Percentiles rank a stretch among this genome's conserved stretches.
Evolutionary conservation across 257 asterid genomes (phyloP).

Genomic region (Jacaranda mimosifolia): DNA sequence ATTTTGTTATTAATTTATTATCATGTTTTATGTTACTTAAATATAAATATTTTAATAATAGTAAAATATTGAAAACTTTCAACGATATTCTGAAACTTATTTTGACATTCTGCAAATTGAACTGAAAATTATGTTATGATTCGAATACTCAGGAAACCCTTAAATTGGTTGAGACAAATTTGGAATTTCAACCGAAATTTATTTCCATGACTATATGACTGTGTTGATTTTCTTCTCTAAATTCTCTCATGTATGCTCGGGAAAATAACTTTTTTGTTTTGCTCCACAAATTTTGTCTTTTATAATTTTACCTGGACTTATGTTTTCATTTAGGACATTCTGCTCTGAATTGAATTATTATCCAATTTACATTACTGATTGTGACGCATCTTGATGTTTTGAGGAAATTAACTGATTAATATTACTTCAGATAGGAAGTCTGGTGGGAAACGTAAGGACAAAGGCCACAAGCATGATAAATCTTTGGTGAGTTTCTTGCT

Average conservation of each 20-base stretch:
- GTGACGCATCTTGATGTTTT: slow-evolving; percentile 31
- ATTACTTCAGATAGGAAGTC: slow-evolving; percentile 68
- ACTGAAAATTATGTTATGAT: background rate
- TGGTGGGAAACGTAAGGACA: slow-evolving; percentile 63
- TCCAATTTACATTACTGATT: slow-evolving; percentile 4
- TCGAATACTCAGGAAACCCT: background rate
- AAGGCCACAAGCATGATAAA: slow-evolving; percentile 55
- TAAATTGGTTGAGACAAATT: background rate
- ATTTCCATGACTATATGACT: background rate
- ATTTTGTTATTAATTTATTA: too few relatives aligned
- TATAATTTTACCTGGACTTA: background rate
- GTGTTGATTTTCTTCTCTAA: background rate
- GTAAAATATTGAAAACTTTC: too few relatives aligned
- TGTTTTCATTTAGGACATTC: background rate
- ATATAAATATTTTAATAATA: too few relatives aligned
- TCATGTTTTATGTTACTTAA: too few relatives aligned
- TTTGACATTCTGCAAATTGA: background rate
- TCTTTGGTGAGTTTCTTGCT: slow-evolving; percentile 59
- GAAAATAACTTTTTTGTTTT: background rate
- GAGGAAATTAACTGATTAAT: slow-evolving; percentile 32
- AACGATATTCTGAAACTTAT: too few relatives aligned
- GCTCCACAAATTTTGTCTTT: background rate
- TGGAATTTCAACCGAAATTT: background rate
- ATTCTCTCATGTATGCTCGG: slow-evolving; percentile 1
- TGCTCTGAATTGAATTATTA: background rate